These are phyloP conservation scores for Myxozyma neglecta DNA, from an alignment of 805 yeast genomes.

Conservation along the genomic window DNA sequence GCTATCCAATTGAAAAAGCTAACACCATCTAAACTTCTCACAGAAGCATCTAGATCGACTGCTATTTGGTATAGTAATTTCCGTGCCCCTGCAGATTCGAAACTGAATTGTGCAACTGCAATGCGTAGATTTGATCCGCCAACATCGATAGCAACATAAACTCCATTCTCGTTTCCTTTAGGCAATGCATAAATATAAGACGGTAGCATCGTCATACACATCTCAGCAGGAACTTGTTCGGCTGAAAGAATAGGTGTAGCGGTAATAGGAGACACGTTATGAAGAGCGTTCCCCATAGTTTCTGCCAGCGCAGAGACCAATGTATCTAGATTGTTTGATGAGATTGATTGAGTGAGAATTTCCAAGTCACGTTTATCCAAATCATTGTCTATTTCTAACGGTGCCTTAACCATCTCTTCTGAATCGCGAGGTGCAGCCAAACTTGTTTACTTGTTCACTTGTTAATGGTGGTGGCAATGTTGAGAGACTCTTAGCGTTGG, in stretches of 20 bases:
- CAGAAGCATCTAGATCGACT: constrained; percentile 31
- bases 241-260: background rate
- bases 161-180: constrained; percentile 72
- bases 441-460: background rate
- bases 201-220: constrained; percentile 64
- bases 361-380: constrained; percentile 19
- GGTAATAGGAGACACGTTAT: background rate
- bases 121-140: constrained; percentile 93
- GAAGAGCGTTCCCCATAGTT: constrained; percentile 20
- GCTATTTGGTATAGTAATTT: constrained; percentile 27
- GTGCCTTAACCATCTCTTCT: background rate
- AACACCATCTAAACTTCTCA: constrained; percentile 37
- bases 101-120: constrained; percentile 73
- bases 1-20: constrained; percentile 40
- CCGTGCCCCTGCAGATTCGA: constrained; percentile 38
- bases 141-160: constrained; percentile 77
- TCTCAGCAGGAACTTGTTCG: background rate
- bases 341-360: constrained; percentile 16
- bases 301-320: constrained; percentile 18
- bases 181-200: constrained; percentile 77
- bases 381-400: background rate
- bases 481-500: background rate
- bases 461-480: background rate
- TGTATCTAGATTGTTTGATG: constrained; percentile 15
- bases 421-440: background rate